Evolutionary conservation across 148 eudicot species (phyloP), one percentile per base, ranked within the genome.

Genomic region (Chenopodium berlandieri): DNA sequence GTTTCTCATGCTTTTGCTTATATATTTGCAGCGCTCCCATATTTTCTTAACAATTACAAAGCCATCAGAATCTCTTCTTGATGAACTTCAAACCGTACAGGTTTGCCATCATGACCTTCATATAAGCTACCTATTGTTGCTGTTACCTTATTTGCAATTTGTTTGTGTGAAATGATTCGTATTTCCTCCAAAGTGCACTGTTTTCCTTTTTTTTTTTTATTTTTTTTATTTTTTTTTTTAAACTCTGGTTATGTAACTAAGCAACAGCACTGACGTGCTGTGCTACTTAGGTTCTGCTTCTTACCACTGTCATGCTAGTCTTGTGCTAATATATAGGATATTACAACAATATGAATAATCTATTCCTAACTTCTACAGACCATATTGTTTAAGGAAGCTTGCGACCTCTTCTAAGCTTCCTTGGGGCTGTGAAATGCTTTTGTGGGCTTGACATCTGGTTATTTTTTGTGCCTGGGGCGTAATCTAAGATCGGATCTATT

Each of bases 81-180:
- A 86, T 86, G 98, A 96, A 86, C 99, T 96, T 79, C 91, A 90
- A 80, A 94, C 94, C 67, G 98, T 96, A 79, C 98, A 95, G 99
- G 99, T 95, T 84, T 78, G 93, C 82, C 25, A 37, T 71, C 79
- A 75, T 76, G 70, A 71, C 70, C 75, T 70, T 78, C 16, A 9
- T 82, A 10, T 63, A 69, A 37, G 72, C 44, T 66, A 9, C 4
- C 0, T 56, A 30, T 77, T n/a, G 44, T 69, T 69, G 58, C 58
- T 73, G 32, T 23, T 8, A 68, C 6, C 62, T 20, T 37, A n/a
- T 63, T 31, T 84, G 58, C 25, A 9, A 20, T n/a, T 80, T 62
- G 16, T 62, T 12, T 37, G 8, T 79, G 48, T 75, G 71, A 73
- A 40, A 22, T 62, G 16, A 31, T 68, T 73, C 54, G 11, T 22